A percentile compares a stretch with the other conserved stretches of the same genome.
Evolutionary conservation across 495 filamentous ascomycete genomes (phyloP).

Genomic region (Glarea lozoyensis): DNA sequence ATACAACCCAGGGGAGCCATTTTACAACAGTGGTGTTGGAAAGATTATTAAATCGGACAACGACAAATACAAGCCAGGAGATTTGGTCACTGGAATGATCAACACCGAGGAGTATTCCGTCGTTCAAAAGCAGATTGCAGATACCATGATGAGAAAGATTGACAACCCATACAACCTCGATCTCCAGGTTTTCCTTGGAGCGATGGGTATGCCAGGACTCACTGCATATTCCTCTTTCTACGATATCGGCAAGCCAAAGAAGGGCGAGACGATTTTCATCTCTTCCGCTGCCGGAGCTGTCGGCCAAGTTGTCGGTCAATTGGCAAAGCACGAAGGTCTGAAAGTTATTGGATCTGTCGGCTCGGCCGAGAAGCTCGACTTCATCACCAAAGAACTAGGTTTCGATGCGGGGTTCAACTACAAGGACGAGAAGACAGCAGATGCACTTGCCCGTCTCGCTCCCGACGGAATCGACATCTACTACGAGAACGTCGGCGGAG

Average conservation of each 20-base stretch:
- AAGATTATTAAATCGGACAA: constrained; percentile 60
- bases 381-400: constrained; percentile 52
- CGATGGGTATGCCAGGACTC: constrained; percentile 81
- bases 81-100: constrained; percentile 51
- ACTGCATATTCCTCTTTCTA: constrained; percentile 76
- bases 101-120: constrained; percentile 55
- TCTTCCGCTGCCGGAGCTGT: constrained; percentile 77
- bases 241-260: constrained; percentile 76
- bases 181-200: constrained; percentile 54
- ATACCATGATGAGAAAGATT: constrained; percentile 32
- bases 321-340: constrained; percentile 82
- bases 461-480: constrained; percentile 89
- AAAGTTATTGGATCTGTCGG: constrained; percentile 65
- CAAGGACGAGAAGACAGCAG: constrained; percentile 49
- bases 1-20: constrained; percentile 45
- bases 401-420: constrained; percentile 72
- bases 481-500: constrained; percentile 91
- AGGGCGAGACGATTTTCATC: constrained; percentile 84
- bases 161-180: constrained; percentile 57
- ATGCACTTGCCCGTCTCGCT: constrained; percentile 65
- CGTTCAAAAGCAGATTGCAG: constrained; percentile 25
- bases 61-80: constrained; percentile 52
- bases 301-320: constrained; percentile 73
- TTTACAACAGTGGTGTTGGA: constrained; percentile 46
- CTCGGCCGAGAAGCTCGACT: constrained; percentile 60